Base-by-base conservation (phyloP, 164 flowering plant species). In the Stephania cephalantha region DNA sequence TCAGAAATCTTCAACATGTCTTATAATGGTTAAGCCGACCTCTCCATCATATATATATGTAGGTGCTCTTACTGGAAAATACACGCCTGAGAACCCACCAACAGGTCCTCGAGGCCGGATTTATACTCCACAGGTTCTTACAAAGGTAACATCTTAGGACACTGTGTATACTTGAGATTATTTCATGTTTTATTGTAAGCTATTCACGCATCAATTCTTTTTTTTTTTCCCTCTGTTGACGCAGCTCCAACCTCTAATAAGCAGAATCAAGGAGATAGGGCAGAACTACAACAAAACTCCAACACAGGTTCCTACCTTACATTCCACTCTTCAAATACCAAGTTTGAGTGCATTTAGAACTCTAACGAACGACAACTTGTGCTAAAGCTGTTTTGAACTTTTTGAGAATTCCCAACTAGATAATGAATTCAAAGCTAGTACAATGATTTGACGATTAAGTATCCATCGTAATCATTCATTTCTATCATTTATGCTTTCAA, bases 231-330 rank as follows among this genome's bases (percentile, higher is more conserved):
- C 25, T 25, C 25, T 25, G 25, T 0, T 35, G 42, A 35, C 4
- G 82, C 89, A 93, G 98, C 90, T 95, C 64, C 95, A 89, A 78
- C 97, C 99, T 77, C 81, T 95, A 30, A 76, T 91, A 76, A 90
- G 83, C 75, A 85, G 91, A 84, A 91, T 95, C 81, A 83, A 83
- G 75, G 94, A 90, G 76, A 88, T 93, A 69, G 96, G 97, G 73
- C 82, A 89, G 78, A 86, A 74, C 73, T 90, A 93, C 79, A 71
- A 76, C 48, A 95, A 85, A 83, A 90, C 95, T 45, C 81, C 91
- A 48, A 91, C 99, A 61, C 97, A 95, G 97, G 97, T 92, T 5
- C 6, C 42, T 35, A 35, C 42, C 42, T 35, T 35, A 0, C 42
- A 35, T 35, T 35, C 42, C 42, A 35, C 42, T 2, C 42, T 35